phyloP scores from a whole-genome alignment of 129 eudicot genomes.

The Gnaphalium uliginosum region DNA sequence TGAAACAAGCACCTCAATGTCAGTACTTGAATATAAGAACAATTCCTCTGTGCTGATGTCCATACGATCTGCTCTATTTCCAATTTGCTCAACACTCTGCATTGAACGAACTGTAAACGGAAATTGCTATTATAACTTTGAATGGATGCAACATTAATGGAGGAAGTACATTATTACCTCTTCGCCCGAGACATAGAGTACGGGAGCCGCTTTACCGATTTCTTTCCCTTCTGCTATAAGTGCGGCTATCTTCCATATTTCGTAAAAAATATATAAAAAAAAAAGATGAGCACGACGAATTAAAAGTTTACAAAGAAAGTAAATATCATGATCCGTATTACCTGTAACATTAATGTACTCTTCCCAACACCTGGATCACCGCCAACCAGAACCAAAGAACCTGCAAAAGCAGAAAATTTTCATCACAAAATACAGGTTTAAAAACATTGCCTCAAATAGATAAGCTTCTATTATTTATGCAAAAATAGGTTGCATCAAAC shows the following conservation, averaged over 20 bases:
- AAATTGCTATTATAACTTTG: neutral
- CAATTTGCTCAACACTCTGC: conserved; percentile 97
- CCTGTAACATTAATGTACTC: conserved; percentile 91
- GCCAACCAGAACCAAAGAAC: conserved; percentile 87
- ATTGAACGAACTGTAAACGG: conserved; percentile 11
- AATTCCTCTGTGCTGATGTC: conserved; percentile 63
- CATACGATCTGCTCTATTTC: conserved; percentile 92
- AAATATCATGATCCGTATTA: conserved; percentile 19
- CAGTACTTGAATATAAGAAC: conserved; percentile 79
- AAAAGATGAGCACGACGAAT: conserved; percentile 3
- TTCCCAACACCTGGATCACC: conserved; percentile 99
- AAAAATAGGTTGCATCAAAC: neutral
- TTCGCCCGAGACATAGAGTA: conserved; percentile 93
- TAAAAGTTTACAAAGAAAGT: neutral
- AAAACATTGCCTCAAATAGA: neutral
- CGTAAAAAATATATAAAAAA: neutral
- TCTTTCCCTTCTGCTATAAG: conserved; percentile 74
- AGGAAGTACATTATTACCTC: conserved; percentile 49
- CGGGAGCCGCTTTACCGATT: conserved; percentile 59
- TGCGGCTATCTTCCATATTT: conserved; percentile 69
- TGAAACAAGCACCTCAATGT: conserved; percentile 64
- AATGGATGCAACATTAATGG: conserved; percentile 18
- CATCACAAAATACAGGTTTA: neutral
- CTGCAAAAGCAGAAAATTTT: conserved; percentile 33
- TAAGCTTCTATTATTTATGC: neutral